These are phyloP conservation scores for Iberis pinnata DNA, from an alignment of 345 rosid species.

Conservation along the genomic window DNA sequence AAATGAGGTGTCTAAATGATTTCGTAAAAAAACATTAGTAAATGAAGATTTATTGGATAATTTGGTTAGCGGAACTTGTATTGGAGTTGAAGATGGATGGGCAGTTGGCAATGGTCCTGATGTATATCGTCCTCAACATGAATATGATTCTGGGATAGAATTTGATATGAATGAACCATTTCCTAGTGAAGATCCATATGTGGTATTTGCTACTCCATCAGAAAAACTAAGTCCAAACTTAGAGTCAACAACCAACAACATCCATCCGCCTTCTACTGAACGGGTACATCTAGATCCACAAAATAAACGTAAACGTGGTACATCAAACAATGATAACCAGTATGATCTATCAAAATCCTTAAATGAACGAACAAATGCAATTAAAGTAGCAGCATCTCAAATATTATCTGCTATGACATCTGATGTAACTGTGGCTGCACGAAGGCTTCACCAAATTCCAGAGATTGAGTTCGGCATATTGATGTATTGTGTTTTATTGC, in stretches of 20 bases:
- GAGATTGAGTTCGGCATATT: background rate
- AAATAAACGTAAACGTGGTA: background rate
- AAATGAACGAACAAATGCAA: background rate
- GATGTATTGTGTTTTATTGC: too few species aligned
- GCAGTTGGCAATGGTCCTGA: background rate
- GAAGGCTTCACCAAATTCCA: background rate
- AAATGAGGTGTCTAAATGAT: background rate
- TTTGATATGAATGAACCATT: background rate
- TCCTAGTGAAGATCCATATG: background rate
- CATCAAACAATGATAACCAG: background rate
- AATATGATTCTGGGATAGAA: background rate
- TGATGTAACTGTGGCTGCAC: background rate
- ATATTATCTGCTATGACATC: background rate
- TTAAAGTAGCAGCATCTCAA: background rate
- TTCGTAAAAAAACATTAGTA: background rate
- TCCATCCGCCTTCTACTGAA: background rate
- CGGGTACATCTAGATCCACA: background rate
- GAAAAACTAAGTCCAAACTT: background rate
- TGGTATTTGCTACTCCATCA: background rate
- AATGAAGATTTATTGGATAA: background rate
- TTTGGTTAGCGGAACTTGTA: background rate
- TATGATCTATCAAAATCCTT: background rate
- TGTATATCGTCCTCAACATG: slow-evolving; percentile 6
- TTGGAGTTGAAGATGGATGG: slow-evolving; percentile 9
- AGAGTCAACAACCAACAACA: background rate